Evolutionary conservation across 176 grass and related monocot species (phyloP), one percentile per base, ranked within the genome.

Genomic region (Triticum dicoccoides): DNA sequence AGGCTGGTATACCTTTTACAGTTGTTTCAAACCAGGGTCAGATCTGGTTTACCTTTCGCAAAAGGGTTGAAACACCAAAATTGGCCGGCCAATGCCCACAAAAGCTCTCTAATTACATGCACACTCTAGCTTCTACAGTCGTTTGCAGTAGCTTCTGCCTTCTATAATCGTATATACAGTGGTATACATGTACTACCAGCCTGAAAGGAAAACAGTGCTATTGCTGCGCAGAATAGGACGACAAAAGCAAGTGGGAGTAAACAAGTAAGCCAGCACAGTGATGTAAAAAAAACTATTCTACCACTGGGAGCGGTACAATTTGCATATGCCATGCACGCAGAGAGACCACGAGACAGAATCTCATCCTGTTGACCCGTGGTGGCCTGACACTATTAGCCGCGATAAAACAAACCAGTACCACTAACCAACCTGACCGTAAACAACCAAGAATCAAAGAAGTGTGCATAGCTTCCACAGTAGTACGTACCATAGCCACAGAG

Each of bases 281-380:
- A 54, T 54, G 51, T 54, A 82, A 61, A 29, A 79, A 82, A 82
- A 61, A 29, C 52, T 56, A 17, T 20, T 56, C 17, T 56, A 8
- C 0, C 52, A 58, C 54, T 8, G 2, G 54, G 18, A 58, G 54
- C 17, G 17, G 56, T 59, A 59, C 18, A 20, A 67, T 73, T 73
- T 77, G 38, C 37, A 45, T 18, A 81, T 11, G 61, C 78, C n/a
- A 18, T 8, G 78, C 71, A 82, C 24, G 61, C 14, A 32, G 15
- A 38, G 73, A 52, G 25, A 76, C 18, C 42, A 45, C 70, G 69
- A 49, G 78, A 62, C 83, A 77, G 7, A 11, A 59, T 85, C 83
- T 86, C 62, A 27, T 37, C 62, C 13, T 77, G 78, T 82, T 89
- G 78, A 82, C 88, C 35, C 77, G 17, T 23, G 11, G 66, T 44